Conservation (phyloP, 2,329 filamentous ascomycete genomes). For the Aspergillus sergii region DNA sequence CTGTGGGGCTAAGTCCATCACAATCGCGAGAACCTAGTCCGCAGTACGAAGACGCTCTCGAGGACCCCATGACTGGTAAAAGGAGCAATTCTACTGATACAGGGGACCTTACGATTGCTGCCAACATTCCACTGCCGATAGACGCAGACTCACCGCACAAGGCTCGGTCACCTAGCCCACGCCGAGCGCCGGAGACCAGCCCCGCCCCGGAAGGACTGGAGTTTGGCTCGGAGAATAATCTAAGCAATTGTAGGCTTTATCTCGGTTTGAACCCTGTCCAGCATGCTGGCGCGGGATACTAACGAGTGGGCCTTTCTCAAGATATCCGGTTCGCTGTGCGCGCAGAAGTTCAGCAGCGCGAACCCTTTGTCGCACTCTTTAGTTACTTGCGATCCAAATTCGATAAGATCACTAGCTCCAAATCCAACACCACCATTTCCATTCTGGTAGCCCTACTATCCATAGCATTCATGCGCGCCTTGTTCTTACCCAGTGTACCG, state of each 20-base stretch:
- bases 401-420: slow-evolving; percentile 67
- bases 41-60: slow-evolving; percentile 60
- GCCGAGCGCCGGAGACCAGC: slow-evolving; percentile 30
- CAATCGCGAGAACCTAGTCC: slow-evolving; percentile 62
- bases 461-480: slow-evolving; percentile 64
- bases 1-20: slow-evolving; percentile 48
- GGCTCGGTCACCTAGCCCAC: slow-evolving; percentile 58
- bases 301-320: slow-evolving; percentile 44
- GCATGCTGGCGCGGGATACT: slow-evolving; percentile 35
- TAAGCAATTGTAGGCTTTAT: slow-evolving; percentile 56
- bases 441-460: slow-evolving; percentile 65
- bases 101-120: slow-evolving; percentile 32
- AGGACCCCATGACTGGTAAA: slow-evolving; percentile 40
- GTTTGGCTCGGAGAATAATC: slow-evolving; percentile 38
- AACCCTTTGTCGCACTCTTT: slow-evolving; percentile 76
- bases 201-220: slow-evolving; percentile 39
- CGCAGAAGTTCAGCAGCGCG: slow-evolving; percentile 84
- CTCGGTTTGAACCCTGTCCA: slow-evolving; percentile 28
- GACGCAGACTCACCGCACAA: slow-evolving; percentile 60
- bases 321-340: slow-evolving; percentile 86
- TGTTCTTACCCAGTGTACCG: slow-evolving; percentile 69
- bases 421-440: slow-evolving; percentile 66
- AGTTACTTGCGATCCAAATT: slow-evolving; percentile 64
- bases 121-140: slow-evolving; percentile 59
- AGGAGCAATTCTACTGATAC: slow-evolving; percentile 26